Evolutionary conservation across 352 stramenopile genomes (phyloP).

Genomic region (Phytophthora quininea): DNA sequence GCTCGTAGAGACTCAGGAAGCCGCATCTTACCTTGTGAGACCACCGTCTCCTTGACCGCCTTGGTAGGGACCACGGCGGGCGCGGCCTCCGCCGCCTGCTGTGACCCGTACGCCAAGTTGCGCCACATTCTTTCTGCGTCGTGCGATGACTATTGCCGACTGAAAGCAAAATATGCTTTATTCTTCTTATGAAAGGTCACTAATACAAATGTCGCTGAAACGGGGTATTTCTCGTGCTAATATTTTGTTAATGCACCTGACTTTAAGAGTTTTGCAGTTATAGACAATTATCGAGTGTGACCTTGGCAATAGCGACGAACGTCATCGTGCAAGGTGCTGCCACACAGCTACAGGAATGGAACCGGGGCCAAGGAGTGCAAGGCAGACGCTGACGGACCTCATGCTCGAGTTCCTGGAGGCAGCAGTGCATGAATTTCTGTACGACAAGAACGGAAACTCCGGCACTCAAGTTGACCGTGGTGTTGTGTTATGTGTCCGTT

Average conservation of each 20-base stretch:
- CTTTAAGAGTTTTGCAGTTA: too few species aligned
- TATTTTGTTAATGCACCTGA: too few species aligned
- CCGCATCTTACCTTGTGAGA: conserved; percentile 56
- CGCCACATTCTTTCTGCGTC: conserved; percentile 51
- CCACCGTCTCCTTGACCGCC: conserved; percentile 55
- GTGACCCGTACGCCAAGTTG: conserved; percentile 84
- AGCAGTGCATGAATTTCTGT: conserved; percentile 82
- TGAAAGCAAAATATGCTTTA: background rate
- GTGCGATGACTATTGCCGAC: background rate
- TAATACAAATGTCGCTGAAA: background rate
- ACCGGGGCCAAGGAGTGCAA: conserved; percentile 20
- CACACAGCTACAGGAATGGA: conserved; percentile 22
- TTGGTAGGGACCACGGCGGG: conserved; percentile 68
- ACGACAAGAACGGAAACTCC: conserved; percentile 10
- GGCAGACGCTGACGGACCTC: conserved; percentile 53
- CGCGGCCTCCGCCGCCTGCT: conserved; percentile 70
- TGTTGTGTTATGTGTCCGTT: background rate
- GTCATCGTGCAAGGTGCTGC: too few species aligned
- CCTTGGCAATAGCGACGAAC: too few species aligned
- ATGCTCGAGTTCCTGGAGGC: conserved; percentile 83
- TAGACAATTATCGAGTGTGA: too few species aligned
- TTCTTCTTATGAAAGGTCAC: background rate
- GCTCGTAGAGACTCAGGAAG: background rate
- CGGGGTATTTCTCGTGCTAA: too few species aligned
- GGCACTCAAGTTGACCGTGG: background rate